These are phyloP conservation scores for Ensete glaucum DNA, from an alignment of 176 grass and related monocot genomes.

Conservation along the genomic window DNA sequence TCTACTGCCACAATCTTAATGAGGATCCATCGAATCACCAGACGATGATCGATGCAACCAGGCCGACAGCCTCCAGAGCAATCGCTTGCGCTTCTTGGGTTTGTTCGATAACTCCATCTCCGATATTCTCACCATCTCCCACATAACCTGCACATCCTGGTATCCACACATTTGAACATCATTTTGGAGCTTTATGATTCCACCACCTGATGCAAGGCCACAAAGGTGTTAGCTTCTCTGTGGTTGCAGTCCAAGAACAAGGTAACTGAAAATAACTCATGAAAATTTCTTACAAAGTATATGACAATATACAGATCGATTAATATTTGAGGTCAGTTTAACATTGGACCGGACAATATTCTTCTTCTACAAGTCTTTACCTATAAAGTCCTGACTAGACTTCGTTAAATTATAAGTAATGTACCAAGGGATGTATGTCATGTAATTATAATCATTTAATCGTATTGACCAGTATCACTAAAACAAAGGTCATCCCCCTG, in stretches of 20 bases:
- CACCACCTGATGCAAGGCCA: not conserved
- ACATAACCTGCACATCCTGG: constrained; percentile 13
- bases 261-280: not conserved
- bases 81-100: not conserved
- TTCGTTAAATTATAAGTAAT: no score
- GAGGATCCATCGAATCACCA: not conserved
- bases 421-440: no score
- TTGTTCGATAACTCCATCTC: constrained; percentile 3
- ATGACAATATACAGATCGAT: no score
- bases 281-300: no score
- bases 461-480: no score
- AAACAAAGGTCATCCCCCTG: no score
- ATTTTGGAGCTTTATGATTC: constrained; percentile 4
- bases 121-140: not conserved
- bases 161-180: constrained; percentile 19
- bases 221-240: not conserved
- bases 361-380: no score
- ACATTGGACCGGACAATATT: no score
- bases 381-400: no score
- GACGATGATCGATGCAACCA: not conserved
- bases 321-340: no score
- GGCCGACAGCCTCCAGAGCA: not conserved
- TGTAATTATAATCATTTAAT: no score
- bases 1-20: not conserved
- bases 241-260: not conserved